phyloP scores from a whole-genome alignment of 1,284 basidiomycete genomes.

The Cutaneotrichosporon sp. region DNA sequence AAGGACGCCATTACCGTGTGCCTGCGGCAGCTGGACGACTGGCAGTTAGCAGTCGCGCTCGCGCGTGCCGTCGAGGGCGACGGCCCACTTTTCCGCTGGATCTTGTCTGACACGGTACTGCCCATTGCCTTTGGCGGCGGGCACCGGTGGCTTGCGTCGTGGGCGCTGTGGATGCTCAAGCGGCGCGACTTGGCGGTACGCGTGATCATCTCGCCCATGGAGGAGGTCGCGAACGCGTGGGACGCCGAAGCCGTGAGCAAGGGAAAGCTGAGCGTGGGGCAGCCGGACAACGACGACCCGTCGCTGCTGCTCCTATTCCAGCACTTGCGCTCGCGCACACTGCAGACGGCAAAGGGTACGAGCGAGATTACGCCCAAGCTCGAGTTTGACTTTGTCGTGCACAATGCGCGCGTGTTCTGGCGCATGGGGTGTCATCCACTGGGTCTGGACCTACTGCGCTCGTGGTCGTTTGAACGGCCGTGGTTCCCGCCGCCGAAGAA shows the following conservation, averaged over 20 bases:
- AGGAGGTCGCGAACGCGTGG: slow-evolving; percentile 31
- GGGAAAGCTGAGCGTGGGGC: slow-evolving; percentile 58
- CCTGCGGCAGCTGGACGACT: slow-evolving; percentile 77
- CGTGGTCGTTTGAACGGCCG: slow-evolving; percentile 85
- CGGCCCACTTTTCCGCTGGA: slow-evolving; percentile 66
- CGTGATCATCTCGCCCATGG: slow-evolving; percentile 43
- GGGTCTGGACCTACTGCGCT: slow-evolving; percentile 75
- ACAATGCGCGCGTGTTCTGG: slow-evolving; percentile 84
- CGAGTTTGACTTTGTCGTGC: slow-evolving; percentile 89
- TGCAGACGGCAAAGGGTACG: slow-evolving; percentile 85
- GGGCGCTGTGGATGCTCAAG: slow-evolving; percentile 89
- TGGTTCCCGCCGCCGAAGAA: slow-evolving; percentile 31
- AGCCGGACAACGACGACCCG: slow-evolving; percentile 85
- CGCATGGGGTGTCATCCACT: slow-evolving; percentile 92
- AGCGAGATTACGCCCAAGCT: slow-evolving; percentile 77
- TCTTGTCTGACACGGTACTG: slow-evolving; percentile 69
- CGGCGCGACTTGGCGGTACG: slow-evolving; percentile 74
- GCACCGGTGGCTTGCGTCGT: slow-evolving; percentile 92
- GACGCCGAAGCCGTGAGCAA: slow-evolving; percentile 1
- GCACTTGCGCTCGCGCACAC: slow-evolving; percentile 78
- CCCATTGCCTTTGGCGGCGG: slow-evolving; percentile 78
- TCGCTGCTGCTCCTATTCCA: slow-evolving; percentile 82
- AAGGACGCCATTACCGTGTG: slow-evolving; percentile 92
- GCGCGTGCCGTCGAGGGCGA: slow-evolving; percentile 76
- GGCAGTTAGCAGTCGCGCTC: slow-evolving; percentile 81